Evolutionary conservation across 805 yeast species (phyloP).

Genomic region (Zygosaccharomyces lentus): DNA sequence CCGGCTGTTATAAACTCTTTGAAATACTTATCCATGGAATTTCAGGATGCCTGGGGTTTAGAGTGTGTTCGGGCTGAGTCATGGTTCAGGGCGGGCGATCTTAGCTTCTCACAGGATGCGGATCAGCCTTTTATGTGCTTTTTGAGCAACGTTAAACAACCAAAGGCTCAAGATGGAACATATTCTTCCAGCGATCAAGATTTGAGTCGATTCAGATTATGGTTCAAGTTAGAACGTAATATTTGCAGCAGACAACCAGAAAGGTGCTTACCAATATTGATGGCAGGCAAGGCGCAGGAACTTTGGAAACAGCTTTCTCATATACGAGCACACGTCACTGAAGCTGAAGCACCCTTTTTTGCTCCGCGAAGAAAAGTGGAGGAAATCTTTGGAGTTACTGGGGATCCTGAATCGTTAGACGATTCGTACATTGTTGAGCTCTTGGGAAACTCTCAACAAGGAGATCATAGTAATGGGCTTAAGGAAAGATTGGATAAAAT

Average conservation of each 20-base stretch:
- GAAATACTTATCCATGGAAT: slow-evolving; percentile 3
- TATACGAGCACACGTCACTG: background rate
- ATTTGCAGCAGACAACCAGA: slow-evolving; percentile 9
- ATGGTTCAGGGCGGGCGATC: slow-evolving; percentile 12
- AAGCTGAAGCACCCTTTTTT: slow-evolving; percentile 2
- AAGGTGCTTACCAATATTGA: slow-evolving; percentile 7
- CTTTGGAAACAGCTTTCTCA: background rate
- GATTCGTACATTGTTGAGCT: slow-evolving; percentile 29
- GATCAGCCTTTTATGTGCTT: slow-evolving; percentile 5
- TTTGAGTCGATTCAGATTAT: slow-evolving; percentile 1
- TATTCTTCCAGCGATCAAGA: background rate
- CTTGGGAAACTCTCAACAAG: slow-evolving; percentile 6
- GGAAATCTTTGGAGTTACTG: slow-evolving; percentile 10
- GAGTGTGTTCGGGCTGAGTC: background rate
- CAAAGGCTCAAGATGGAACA: background rate
- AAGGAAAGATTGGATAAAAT: background rate
- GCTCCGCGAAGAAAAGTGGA: slow-evolving; percentile 8
- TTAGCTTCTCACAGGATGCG: slow-evolving; percentile 6
- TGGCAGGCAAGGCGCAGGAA: background rate
- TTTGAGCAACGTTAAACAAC: background rate
- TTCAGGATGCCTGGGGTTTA: slow-evolving; percentile 7
- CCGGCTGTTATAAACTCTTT: background rate
- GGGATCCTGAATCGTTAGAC: slow-evolving; percentile 28
- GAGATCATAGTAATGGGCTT: background rate
- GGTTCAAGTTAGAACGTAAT: slow-evolving; percentile 4